Base-by-base conservation (phyloP, 2,329 filamentous ascomycete species). In the Epichloe glyceriae region DNA sequence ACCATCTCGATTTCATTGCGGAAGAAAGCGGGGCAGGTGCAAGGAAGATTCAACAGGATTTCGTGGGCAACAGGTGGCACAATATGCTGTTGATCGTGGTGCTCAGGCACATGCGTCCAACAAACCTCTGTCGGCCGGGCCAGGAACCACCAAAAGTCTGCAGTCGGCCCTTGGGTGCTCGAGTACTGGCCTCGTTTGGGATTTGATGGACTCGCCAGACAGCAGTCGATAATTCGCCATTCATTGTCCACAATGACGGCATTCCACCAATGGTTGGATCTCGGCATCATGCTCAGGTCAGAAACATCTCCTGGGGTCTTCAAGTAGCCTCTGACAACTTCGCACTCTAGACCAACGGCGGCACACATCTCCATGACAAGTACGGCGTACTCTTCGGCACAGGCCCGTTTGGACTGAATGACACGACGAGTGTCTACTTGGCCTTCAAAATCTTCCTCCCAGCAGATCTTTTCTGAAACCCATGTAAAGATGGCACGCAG, bases 211-310 rank as follows among this genome's bases (percentile, higher is more conserved):
- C 85, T 90, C 4, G 93, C 89, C 46, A 98, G 74, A 37, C 88
- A 94, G 64, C 88, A 93, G 66, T 98, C 93, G 72, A 98, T 88
- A 57, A 97, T 86, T 47, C 93, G 85, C 93, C 93, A 98, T 68
- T 96, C 89, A 20, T 86, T 85, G 65, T 98, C 93, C 8, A 96
- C 83, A 37, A 96, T 71, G 17, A 97, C 88, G 0, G 88, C 83
- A 59, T 98, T 98, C 93, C 93, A 98, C 82, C 86, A 97, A 68
- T 98, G 93, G 61, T 98, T 98, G 0, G 91, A 78, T 33, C 84
- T 81, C n/a, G 88, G 87, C 65, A 91, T 80, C 52, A 85, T 84
- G 54, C 86, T 86, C 42, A 89, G 73, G 59, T 97, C 90, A 1
- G 85, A 73, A 7, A 83, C 71, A 60, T 97, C 93, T 0, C 91